phyloP scores from a whole-genome alignment of 208 protist genomes.

The Strigomonas galati region DNA sequence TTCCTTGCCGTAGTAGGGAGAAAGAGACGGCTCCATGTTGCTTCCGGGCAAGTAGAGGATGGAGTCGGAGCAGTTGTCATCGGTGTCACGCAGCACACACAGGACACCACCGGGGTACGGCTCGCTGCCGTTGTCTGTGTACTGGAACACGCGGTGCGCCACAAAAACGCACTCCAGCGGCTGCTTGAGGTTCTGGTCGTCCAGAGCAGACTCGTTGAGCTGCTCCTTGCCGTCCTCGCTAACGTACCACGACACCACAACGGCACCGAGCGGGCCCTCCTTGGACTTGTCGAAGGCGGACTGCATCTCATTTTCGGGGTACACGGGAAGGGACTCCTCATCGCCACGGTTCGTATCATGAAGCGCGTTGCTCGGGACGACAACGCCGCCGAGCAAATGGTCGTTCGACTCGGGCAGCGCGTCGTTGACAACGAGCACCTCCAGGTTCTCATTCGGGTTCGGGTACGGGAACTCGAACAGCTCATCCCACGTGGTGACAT shows the following conservation, averaged over 20 bases:
- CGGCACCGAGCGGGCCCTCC: conserved; percentile 68
- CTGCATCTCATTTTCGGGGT: conserved; percentile 59
- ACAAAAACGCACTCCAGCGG: conserved; percentile 78
- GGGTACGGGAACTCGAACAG: conserved; percentile 89
- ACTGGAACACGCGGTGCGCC: conserved; percentile 85
- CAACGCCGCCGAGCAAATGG: conserved; percentile 65
- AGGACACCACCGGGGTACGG: conserved; percentile 70
- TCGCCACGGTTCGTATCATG: conserved; percentile 64
- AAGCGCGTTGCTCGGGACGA: conserved; percentile 64
- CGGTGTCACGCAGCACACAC: conserved; percentile 83
- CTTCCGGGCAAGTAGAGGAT: conserved; percentile 53
- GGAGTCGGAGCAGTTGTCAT: conserved; percentile 88
- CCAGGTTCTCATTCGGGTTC: conserved; percentile 68
- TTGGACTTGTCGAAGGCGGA: conserved; percentile 46
- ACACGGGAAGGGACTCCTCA: conserved; percentile 73
- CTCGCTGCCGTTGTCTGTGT: conserved; percentile 78
- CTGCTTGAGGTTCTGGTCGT: conserved; percentile 59
- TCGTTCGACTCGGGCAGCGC: conserved; percentile 50
- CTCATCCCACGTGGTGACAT: conserved; percentile 79
- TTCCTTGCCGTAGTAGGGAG: conserved; percentile 73
- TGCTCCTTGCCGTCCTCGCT: conserved; percentile 54
- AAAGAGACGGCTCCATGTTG: conserved; percentile 56
- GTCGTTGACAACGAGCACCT: conserved; percentile 83
- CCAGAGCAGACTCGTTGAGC: conserved; percentile 44
- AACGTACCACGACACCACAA: conserved; percentile 85